phyloP scores from a whole-genome alignment of 2,329 filamentous ascomycete species.

The Aspergillus caelatus region DNA sequence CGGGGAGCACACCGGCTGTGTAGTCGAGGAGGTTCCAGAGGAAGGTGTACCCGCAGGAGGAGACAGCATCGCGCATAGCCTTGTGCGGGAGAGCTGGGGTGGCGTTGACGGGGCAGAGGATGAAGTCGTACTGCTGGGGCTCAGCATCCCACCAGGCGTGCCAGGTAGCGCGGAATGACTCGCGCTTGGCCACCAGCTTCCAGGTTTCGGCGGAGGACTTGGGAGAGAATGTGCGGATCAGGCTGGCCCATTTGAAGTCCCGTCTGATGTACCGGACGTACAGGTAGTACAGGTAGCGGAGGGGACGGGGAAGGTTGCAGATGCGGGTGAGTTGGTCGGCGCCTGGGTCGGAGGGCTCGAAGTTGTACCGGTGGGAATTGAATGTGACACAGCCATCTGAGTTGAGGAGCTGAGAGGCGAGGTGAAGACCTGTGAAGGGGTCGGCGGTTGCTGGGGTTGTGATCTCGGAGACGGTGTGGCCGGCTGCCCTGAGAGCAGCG shows the following conservation, averaged over 20 bases:
- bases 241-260: constrained; percentile 75
- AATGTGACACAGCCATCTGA: constrained; percentile 82
- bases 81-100: constrained; percentile 86
- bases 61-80: constrained; percentile 82
- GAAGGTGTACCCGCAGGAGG: constrained; percentile 90
- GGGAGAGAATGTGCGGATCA: constrained; percentile 72
- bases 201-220: constrained; percentile 80
- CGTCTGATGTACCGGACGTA: constrained; percentile 83
- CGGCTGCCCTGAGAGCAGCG: constrained; percentile 67
- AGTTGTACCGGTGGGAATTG: constrained; percentile 72
- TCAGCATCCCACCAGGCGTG: constrained; percentile 81
- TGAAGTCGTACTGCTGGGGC: constrained; percentile 72
- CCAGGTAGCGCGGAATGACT: constrained; percentile 76
- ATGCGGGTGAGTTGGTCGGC: constrained; percentile 74
- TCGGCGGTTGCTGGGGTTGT: constrained; percentile 72
- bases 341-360: constrained; percentile 79
- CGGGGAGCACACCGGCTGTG: constrained; percentile 76
- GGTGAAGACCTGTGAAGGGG: constrained; percentile 73
- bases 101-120: constrained; percentile 84
- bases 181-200: constrained; percentile 75
- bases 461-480: constrained; percentile 73
- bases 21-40: constrained; percentile 94
- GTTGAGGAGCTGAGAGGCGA: constrained; percentile 80
- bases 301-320: constrained; percentile 70
- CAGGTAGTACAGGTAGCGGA: constrained; percentile 85